Base-by-base conservation (phyloP, 257 asterid species). In the Nicotiana knightiana region DNA sequence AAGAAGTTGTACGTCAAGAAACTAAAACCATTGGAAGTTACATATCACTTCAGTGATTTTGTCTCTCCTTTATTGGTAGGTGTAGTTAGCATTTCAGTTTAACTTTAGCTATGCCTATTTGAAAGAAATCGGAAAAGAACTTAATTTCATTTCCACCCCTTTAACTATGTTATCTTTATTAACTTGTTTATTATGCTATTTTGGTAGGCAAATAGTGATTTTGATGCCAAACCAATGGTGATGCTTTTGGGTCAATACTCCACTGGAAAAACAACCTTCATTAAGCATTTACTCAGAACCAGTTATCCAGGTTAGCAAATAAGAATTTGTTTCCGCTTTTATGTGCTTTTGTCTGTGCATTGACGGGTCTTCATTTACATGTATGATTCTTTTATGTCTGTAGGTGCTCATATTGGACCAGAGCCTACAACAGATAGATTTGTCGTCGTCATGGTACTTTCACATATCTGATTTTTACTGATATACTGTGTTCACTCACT, bases 361-460 rank as follows among this genome's bases (percentile, higher is more conserved):
- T 67, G 30, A 7, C 48, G 43, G 7, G 32, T n/a, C 53, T 57
- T 43, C 43, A 2, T 85, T 67, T 67, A 73, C 81, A 32, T 11
- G 81, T 76, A 39, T 68, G 68, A 13, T 51, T 62, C 28, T 58
- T 81, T 85, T 81, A 15, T 82, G 51, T 77, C 30, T 26, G 67
- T 87, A 94, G 99, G 98, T 81, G 98, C 98, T 89, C 98, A 94
- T 82, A 96, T 96, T 84, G 99, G 98, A 81, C 99, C 99, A 26
- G 98, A 96, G 89, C 99, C 99, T 57, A 96, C 99, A 37, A 94
- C 99, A 0, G 99, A 96, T 85, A 93, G 99, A 96, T 96, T 96
- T 87, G 99, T 96, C 76, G 98, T 94, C 68, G 98, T 96, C 81
- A 96, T 94, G 98, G 99, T 96, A 90, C 16, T 32, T 48, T 2